These are phyloP conservation scores for Luvunga scandens DNA, from an alignment of 345 rosid genomes.

Conservation along the genomic window DNA sequence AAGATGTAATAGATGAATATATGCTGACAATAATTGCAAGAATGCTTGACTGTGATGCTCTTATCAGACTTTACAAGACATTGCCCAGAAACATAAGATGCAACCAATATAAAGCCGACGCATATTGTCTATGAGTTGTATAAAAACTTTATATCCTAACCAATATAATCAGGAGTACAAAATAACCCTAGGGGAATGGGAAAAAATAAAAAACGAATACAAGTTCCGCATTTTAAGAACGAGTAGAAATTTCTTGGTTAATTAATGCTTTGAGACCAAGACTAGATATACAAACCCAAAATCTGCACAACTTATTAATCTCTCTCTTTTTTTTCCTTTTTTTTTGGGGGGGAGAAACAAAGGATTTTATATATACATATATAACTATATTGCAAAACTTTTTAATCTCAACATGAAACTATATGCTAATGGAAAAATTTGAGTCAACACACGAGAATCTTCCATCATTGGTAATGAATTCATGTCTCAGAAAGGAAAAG, in stretches of 20 bases:
- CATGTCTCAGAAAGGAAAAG: background rate
- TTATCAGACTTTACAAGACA: background rate
- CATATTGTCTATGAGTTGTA: background rate
- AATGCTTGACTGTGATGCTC: background rate
- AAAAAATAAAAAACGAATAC: background rate
- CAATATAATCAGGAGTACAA: background rate
- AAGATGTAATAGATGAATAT: background rate
- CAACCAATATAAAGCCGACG: too few relatives aligned
- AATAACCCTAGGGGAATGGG: background rate
- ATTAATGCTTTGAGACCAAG: background rate
- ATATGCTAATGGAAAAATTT: background rate
- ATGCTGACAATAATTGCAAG: background rate
- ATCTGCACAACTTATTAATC: background rate
- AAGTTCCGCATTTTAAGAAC: background rate
- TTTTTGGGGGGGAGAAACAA: too few relatives aligned
- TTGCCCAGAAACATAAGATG: background rate
- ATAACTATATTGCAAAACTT: background rate
- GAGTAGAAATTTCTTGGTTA: background rate
- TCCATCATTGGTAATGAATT: background rate
- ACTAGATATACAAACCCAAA: background rate
- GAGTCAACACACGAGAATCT: background rate
- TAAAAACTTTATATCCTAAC: background rate
- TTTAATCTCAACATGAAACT: background rate
- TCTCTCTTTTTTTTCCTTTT: too few relatives aligned
- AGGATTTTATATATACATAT: too few relatives aligned